Base-by-base conservation (phyloP, 441 rosid species). In the Adansonia grandidieri region DNA sequence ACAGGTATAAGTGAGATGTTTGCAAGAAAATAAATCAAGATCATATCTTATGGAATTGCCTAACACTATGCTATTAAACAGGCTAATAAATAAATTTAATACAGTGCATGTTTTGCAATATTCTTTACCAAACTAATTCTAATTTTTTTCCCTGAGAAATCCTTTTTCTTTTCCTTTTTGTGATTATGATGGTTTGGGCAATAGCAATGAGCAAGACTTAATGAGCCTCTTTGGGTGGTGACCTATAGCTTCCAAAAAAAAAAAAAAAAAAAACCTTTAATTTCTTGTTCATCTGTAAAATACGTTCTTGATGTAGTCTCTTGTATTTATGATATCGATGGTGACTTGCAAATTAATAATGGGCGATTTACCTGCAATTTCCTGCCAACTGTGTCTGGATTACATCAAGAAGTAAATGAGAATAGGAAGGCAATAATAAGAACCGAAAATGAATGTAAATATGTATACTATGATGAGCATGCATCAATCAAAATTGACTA, bases 351-450 rank as follows among this genome's bases (percentile, higher is more conserved):
- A 54, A 5, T 20, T 9, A 48, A 60, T 9, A 47, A 22, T 11
- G 17, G 56, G 19, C n/a, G 37, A 68, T 60, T 69, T 69, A 47
- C 57, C 73, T 20, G 47, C 17, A 20, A 69, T 69, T 69, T 69
- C 5, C 10, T 28, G 40, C 57, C 10, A 5, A 69, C 13, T 47
- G 44, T 44, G 32, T 67, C 32, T 1, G 32, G 51, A 44, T 19
- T 44, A 67, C 71, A 45, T 44, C 71, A 67, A 67, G n/a, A 44
- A 8, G 66, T n/a, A 10, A 45, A 45, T 68, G 72, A 67, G 11
- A 62, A 28, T 44, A 13, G 67, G 67, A 32, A 13, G 5, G 45
- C 44, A 62, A 13, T 28, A 24, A 11, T 2, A 10, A 9, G 14
- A 2, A 10, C 63, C 10, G 13, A 58, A 58, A 58, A 2, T 19